Percentiles rank a stretch among this genome's conserved stretches.
Evolutionary conservation across 83 land plant genomes (phyloP).

Genomic region (Picea engelmannii): DNA sequence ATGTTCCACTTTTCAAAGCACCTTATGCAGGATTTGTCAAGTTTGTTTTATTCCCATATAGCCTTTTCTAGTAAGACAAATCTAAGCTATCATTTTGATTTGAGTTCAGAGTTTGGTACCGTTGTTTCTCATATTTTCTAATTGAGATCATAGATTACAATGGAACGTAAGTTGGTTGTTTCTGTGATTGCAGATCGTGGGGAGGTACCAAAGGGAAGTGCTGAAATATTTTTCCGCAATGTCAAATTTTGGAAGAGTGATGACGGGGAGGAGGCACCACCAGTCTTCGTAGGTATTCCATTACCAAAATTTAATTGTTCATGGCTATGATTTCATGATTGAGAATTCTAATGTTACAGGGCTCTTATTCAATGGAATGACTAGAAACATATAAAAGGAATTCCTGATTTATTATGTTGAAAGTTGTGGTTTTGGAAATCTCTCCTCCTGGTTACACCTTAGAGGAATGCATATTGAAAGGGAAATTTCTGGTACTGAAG

Average conservation of each 20-base stretch:
- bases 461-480: too few relatives aligned
- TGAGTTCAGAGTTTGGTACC: neutral
- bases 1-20: neutral
- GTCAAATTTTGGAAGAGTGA: conserved; percentile 98
- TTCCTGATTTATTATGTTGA: too few relatives aligned
- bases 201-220: conserved; percentile 92
- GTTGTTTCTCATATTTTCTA: neutral
- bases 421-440: too few relatives aligned
- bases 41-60: neutral
- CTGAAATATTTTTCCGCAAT: conserved; percentile 96
- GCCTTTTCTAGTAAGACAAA: neutral
- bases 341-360: neutral
- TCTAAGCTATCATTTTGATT: neutral
- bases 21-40: neutral
- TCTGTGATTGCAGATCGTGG: conserved; percentile 74
- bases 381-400: too few relatives aligned
- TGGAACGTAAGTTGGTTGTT: neutral
- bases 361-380: too few relatives aligned
- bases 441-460: too few relatives aligned
- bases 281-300: conserved; percentile 93
- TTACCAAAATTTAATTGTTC: conserved; percentile 9
- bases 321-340: neutral
- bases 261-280: conserved; percentile 95
- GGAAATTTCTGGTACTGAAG: too few relatives aligned
- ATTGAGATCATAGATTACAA: neutral